These are phyloP conservation scores for Kluyveromyces marxianus DNA, from an alignment of 1,139 yeast species.

Conservation along the genomic window DNA sequence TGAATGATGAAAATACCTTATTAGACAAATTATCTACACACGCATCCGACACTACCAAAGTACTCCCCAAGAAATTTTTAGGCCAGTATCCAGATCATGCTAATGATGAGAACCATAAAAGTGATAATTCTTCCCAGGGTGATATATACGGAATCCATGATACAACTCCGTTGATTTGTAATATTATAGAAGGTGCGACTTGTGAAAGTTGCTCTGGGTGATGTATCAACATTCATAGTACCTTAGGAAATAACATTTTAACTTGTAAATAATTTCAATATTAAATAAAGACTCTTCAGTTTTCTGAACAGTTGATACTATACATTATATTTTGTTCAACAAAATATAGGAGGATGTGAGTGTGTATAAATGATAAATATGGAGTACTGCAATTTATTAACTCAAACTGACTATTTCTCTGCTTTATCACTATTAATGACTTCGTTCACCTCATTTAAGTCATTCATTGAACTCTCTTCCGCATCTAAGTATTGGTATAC, in stretches of 20 bases:
- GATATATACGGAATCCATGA: slow-evolving; percentile 11
- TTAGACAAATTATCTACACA: neutral
- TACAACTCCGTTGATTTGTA: slow-evolving; percentile 9
- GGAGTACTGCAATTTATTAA: no score
- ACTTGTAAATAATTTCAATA: neutral
- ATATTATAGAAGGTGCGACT: slow-evolving; percentile 2
- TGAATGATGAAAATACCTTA: slow-evolving; percentile 26
- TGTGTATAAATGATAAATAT: no score
- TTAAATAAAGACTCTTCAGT: neutral
- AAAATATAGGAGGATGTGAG: no score
- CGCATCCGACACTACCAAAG: neutral
- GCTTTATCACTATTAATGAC: no score
- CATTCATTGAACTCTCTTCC: slow-evolving; percentile 1
- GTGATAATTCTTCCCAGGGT: neutral
- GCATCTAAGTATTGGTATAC: slow-evolving; percentile 7
- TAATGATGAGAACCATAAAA: neutral
- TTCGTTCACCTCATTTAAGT: neutral
- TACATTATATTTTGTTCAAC: neutral
- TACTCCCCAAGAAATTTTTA: neutral
- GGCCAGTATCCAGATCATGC: slow-evolving; percentile 4
- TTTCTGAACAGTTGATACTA: neutral
- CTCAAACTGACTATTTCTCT: no score
- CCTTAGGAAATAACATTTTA: neutral
- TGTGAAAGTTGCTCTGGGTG: slow-evolving; percentile 13
- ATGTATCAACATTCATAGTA: neutral